These are phyloP conservation scores for Suhomyces tanzawaensis DNA, from an alignment of 805 yeast genomes.

Conservation along the genomic window DNA sequence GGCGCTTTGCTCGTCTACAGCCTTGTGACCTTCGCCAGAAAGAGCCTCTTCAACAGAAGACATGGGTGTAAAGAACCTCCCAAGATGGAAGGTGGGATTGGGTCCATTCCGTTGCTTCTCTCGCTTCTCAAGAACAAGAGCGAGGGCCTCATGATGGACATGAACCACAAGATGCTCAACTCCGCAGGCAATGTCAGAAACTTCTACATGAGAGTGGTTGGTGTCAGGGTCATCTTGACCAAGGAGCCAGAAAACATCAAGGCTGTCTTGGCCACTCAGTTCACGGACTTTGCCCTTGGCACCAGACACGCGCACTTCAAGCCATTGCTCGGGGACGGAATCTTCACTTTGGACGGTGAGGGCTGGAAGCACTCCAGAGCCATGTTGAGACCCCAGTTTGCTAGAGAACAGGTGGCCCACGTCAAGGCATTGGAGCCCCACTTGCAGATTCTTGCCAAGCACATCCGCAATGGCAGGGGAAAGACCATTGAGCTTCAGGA, in stretches of 20 bases:
- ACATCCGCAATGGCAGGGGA: constrained; percentile 19
- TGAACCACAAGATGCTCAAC: constrained; percentile 9
- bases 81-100: neutral
- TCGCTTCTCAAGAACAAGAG: constrained; percentile 16
- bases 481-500: constrained; percentile 31
- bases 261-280: constrained; percentile 28
- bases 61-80: constrained; percentile 13
- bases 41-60: constrained; percentile 7
- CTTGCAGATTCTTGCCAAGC: constrained; percentile 16
- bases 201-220: constrained; percentile 10
- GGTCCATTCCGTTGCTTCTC: constrained; percentile 11
- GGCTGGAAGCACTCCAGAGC: constrained; percentile 30
- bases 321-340: constrained; percentile 25
- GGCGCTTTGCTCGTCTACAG: constrained; percentile 9
- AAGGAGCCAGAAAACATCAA: constrained; percentile 24
- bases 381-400: constrained; percentile 28
- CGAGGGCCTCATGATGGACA: constrained; percentile 26
- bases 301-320: constrained; percentile 19
- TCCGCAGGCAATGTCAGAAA: neutral
- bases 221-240: constrained; percentile 20
- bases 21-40: constrained; percentile 5
- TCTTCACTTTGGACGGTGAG: constrained; percentile 26
- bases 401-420: constrained; percentile 27
- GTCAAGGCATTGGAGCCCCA: constrained; percentile 25
- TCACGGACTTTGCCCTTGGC: constrained; percentile 24